Percentiles rank a stretch among this genome's conserved stretches.
Evolutionary conservation across 2,329 filamentous ascomycete species (phyloP).

Genomic region (Paecilomyces sp.): DNA sequence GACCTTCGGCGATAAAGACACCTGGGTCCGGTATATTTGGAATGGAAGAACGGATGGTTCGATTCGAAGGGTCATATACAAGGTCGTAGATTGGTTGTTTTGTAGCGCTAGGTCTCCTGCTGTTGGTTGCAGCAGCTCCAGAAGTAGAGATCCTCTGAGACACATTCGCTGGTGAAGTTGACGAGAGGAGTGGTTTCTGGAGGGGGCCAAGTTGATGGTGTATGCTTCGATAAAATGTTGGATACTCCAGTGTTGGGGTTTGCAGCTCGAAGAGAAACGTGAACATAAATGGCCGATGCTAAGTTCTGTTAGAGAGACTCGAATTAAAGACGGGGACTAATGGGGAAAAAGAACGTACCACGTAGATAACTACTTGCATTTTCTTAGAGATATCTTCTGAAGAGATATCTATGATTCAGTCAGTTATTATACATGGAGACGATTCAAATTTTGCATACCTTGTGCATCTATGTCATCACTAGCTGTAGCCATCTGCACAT

Average conservation of each 20-base stretch:
- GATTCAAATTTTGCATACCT: constrained; percentile 10
- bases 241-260: constrained; percentile 33
- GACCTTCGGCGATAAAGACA: constrained; percentile 15
- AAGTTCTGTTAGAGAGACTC: constrained; percentile 4
- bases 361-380: constrained; percentile 35
- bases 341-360: constrained; percentile 21
- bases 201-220: constrained; percentile 44
- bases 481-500: constrained; percentile 21
- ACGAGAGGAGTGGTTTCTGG: constrained; percentile 38
- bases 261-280: constrained; percentile 42
- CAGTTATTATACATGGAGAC: background rate
- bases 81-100: constrained; percentile 50
- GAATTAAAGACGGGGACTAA: constrained; percentile 1
- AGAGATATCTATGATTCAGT: background rate
- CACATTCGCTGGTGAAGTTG: constrained; percentile 38
- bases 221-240: constrained; percentile 40
- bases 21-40: constrained; percentile 56
- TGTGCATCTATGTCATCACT: constrained; percentile 6
- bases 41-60: constrained; percentile 55
- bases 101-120: constrained; percentile 21
- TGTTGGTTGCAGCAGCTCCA: constrained; percentile 24
- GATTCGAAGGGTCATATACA: constrained; percentile 51
- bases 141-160: constrained; percentile 28
- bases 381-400: constrained; percentile 9
- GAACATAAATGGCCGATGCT: constrained; percentile 45